Evolutionary conservation across 1,139 yeast genomes (phyloP).

Genomic region (Candida sanyaensis): DNA sequence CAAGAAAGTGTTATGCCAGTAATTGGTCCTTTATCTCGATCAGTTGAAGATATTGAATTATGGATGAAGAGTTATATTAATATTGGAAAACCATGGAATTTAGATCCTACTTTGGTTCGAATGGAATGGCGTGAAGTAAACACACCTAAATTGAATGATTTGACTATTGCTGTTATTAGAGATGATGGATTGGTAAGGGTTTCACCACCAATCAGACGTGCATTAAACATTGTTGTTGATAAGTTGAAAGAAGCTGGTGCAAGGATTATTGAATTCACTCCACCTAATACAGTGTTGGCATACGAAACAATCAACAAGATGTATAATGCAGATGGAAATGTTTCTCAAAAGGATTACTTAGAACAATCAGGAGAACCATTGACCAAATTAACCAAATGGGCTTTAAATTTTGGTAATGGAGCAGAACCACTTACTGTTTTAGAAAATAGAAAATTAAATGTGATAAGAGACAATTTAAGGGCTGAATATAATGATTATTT

Average conservation of each 20-base stretch:
- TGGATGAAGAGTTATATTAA: constrained; percentile 60
- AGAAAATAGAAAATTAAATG: constrained; percentile 52
- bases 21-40: constrained; percentile 63
- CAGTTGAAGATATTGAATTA: constrained; percentile 63
- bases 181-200: constrained; percentile 40
- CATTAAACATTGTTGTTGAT: constrained; percentile 25
- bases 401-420: constrained; percentile 60
- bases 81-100: constrained; percentile 69
- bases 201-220: constrained; percentile 60
- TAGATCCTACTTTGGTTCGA: constrained; percentile 56
- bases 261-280: constrained; percentile 45
- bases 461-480: constrained; percentile 55
- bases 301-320: constrained; percentile 50
- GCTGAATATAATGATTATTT: constrained; percentile 54
- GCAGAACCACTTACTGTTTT: constrained; percentile 39
- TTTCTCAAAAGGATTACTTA: constrained; percentile 50
- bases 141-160: constrained; percentile 38
- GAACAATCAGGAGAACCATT: constrained; percentile 69
- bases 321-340: constrained; percentile 64
- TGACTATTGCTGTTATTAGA: constrained; percentile 41
- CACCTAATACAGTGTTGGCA: constrained; percentile 52
- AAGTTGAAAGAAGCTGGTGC: constrained; percentile 35
- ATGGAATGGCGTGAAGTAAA: constrained; percentile 64
- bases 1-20: constrained; percentile 62
- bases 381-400: constrained; percentile 59